phyloP scores from a whole-genome alignment of 768 basidiomycete genomes.

The Pleurotus citrinopileatus region DNA sequence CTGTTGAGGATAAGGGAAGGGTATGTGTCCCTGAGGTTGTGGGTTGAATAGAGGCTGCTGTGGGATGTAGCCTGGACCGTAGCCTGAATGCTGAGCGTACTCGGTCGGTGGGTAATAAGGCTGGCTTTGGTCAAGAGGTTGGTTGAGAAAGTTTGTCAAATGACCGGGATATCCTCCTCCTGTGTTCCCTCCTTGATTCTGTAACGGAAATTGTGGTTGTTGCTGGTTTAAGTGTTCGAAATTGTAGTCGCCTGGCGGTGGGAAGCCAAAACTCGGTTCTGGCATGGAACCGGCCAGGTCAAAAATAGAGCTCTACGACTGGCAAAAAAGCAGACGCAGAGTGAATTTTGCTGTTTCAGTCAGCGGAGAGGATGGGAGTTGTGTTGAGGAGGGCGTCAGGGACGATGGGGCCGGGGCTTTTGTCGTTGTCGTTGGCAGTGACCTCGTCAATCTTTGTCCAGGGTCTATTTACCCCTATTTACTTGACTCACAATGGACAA shows the following conservation, averaged over 20 bases:
- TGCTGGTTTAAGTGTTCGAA: not conserved
- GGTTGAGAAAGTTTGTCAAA: not conserved
- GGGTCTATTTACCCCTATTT: not conserved
- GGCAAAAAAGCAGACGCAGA: not conserved
- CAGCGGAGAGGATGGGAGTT: not conserved
- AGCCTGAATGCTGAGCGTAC: not conserved
- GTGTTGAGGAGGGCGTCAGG: not conserved
- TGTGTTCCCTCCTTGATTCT: not conserved
- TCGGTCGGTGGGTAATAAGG: not conserved
- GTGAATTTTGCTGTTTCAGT: too few species aligned
- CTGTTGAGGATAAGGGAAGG: not conserved
- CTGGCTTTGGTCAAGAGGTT: not conserved
- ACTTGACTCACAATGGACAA: not conserved
- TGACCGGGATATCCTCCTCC: not conserved
- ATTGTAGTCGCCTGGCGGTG: constrained; percentile 4
- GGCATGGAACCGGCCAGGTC: constrained; percentile 7
- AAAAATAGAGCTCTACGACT: not conserved
- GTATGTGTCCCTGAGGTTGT: not conserved
- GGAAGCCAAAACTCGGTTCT: constrained; percentile 8
- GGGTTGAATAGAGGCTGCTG: constrained; percentile 1
- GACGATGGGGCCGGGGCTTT: not conserved
- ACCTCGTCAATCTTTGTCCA: constrained; percentile 7
- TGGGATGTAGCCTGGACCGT: not conserved
- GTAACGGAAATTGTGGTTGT: not conserved
- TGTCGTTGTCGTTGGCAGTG: constrained; percentile 4